A percentile compares a stretch with the other conserved stretches of the same genome.
These are phyloP conservation scores for Emergomyces orientalis DNA, from an alignment of 2,329 filamentous ascomycete species.

Conservation along the genomic window DNA sequence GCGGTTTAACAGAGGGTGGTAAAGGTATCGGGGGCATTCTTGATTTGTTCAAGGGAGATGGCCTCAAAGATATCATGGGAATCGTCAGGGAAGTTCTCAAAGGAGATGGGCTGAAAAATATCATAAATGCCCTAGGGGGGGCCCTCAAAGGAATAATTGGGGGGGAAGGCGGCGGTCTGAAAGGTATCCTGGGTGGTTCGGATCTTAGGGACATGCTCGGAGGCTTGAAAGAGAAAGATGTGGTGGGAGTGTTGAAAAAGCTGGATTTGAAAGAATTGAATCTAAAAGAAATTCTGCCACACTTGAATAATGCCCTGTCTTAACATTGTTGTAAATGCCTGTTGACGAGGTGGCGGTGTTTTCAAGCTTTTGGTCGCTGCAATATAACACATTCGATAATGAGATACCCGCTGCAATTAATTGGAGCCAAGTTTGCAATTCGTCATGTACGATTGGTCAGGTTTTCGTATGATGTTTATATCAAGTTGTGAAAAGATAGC, in stretches of 20 bases:
- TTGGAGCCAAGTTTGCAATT: background rate
- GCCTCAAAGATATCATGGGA: background rate
- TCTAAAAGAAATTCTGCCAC: background rate
- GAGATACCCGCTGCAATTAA: background rate
- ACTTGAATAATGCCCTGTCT: background rate
- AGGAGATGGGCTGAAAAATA: background rate
- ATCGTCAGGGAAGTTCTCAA: background rate
- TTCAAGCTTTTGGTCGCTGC: background rate
- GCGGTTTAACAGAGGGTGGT: background rate
- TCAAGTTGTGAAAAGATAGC: background rate
- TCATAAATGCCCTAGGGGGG: background rate
- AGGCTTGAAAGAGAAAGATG: background rate
- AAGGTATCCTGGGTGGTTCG: background rate
- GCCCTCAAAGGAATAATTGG: background rate
- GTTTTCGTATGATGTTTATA: background rate
- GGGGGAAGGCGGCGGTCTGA: background rate
- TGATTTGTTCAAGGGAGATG: background rate
- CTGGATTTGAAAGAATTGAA: background rate
- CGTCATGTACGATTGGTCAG: background rate
- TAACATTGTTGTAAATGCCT: background rate
- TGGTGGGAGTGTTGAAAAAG: background rate
- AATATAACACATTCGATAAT: background rate
- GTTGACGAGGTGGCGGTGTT: background rate
- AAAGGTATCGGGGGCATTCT: background rate
- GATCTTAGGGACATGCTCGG: background rate